Conservation (phyloP, 345 rosid genomes). For the Eutrema yunnanense region DNA sequence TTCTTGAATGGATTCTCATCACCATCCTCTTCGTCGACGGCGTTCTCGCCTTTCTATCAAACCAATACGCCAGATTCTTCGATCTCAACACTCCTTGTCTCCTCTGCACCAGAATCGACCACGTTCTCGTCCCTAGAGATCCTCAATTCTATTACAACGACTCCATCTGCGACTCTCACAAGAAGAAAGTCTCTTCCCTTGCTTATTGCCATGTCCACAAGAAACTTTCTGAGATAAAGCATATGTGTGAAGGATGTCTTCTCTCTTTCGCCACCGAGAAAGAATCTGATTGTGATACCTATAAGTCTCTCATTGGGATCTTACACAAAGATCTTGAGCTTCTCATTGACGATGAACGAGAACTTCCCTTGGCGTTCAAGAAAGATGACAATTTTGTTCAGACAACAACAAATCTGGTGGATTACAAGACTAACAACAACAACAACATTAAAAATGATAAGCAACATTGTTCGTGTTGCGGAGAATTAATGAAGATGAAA, state of each 20-base stretch:
- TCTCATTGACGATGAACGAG: constrained; percentile 57
- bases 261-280: constrained; percentile 83
- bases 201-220: constrained; percentile 84
- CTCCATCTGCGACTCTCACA: constrained; percentile 68
- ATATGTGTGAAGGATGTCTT: constrained; percentile 88
- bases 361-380: constrained; percentile 37
- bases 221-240: constrained; percentile 70
- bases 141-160: constrained; percentile 71
- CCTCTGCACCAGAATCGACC: constrained; percentile 82
- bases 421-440: constrained; percentile 15
- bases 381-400: constrained; percentile 29
- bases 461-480: constrained; percentile 60
- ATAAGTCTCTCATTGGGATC: constrained; percentile 73
- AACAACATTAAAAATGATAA: background rate
- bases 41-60: constrained; percentile 51
- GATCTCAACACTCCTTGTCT: constrained; percentile 78
- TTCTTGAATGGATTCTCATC: constrained; percentile 78
- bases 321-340: constrained; percentile 72
- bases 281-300: constrained; percentile 67
- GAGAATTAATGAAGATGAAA: constrained; percentile 51
- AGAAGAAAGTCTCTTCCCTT: constrained; percentile 67
- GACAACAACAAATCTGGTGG: constrained; percentile 2
- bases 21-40: constrained; percentile 63
- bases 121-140: constrained; percentile 38
- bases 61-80: constrained; percentile 67